Base-by-base conservation (phyloP, 1,139 yeast species). In the Suhomyces atakaporum region DNA sequence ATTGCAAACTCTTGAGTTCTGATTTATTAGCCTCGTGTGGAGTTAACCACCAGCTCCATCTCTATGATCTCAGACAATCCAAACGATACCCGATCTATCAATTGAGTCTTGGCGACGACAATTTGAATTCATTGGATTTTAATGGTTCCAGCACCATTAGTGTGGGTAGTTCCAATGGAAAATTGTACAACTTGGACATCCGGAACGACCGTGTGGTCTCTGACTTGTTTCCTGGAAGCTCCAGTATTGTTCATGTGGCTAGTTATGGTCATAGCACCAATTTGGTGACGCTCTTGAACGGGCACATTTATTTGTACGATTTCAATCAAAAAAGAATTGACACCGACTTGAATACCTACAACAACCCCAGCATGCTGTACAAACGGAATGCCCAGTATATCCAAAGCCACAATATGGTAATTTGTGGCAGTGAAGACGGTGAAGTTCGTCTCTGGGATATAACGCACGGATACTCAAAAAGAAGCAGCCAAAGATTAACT, bases 91-190 rank as follows among this genome's bases (percentile, higher is more conserved):
- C 62, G 5, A 44, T 50, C 11, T 49, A 46, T 40, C 29, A 44
- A 9, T 23, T 46, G 5, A 50, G 52, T 30, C 38, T 58, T 16
- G 59, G 67, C 9, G 45, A 46, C n/a, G 71, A 65, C 38, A 60
- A 56, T 38, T 46, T 66, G 38, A 62, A 57, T 34, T 45, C 59
- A 13, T 31, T 64, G 14, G 54, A 52, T 12, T 51, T 39, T 29
- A 33, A 34, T 16, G 35, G 29, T 5, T 13, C 30, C 10, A 25
- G 44, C 10, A 24, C 41, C 23, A 30, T 59, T 1, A 42, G 44
- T 16, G 49, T 54, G 5, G 62, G 59, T 11, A 60, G 67, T 24
- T 58, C 65, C 25, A 61, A 63, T 34, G 66, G 69, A 2, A 35
- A 35, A 12, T 33, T 63, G 14, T 52, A 53, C 42, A 36, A 52